Conservation (phyloP, 441 rosid genomes). For the Hura crepitans region DNA sequence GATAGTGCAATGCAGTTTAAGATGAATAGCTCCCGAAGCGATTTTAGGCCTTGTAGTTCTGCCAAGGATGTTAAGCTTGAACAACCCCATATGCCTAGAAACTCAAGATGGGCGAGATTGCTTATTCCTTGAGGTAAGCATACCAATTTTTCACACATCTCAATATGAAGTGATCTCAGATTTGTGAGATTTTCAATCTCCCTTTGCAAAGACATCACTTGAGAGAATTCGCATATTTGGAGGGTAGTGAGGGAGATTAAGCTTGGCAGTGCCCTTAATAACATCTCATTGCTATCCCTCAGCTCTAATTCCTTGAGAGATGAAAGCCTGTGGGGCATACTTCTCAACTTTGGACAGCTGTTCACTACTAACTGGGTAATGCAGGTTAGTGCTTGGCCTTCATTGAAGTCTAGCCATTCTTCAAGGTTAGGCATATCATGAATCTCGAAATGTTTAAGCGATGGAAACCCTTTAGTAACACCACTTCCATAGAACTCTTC, state of each 20-base stretch:
- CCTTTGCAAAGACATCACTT: conserved; percentile 2
- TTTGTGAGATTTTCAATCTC: conserved; percentile 3
- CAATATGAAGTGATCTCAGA: conserved; percentile 9
- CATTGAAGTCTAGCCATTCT: background rate
- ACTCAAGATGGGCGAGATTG: background rate
- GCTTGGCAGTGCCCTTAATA: conserved; percentile 5
- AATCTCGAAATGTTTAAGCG: background rate
- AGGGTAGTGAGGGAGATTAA: background rate
- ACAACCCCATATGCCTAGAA: conserved; percentile 7
- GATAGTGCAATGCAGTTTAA: background rate
- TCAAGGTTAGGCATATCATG: conserved; percentile 7
- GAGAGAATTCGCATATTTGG: background rate
- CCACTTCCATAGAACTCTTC: conserved; percentile 16
- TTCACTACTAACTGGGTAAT: background rate
- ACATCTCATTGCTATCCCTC: conserved; percentile 2
- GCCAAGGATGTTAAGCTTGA: conserved; percentile 4
- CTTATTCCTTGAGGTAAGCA: background rate
- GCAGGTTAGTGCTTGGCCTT: background rate
- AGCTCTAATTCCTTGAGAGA: conserved; percentile 7
- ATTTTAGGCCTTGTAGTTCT: background rate
- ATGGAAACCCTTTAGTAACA: background rate
- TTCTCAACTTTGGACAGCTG: conserved; percentile 7
- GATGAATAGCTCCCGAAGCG: background rate
- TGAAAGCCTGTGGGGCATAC: background rate
- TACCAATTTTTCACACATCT: conserved; percentile 1